These are phyloP conservation scores for Lignosus rhinocerotis DNA, from an alignment of 1,284 basidiomycete species.

Conservation along the genomic window DNA sequence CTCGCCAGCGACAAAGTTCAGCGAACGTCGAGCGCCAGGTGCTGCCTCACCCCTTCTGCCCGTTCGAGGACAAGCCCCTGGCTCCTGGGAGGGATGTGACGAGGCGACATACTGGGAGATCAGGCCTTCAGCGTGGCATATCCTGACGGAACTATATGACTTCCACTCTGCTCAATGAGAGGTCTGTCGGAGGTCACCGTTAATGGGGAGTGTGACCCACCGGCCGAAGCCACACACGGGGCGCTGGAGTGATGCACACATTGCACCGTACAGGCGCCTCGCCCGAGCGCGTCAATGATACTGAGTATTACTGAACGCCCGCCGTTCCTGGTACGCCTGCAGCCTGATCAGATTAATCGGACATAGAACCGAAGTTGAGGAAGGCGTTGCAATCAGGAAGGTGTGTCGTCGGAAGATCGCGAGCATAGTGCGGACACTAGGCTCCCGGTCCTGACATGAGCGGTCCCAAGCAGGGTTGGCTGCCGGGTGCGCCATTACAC, in stretches of 20 bases:
- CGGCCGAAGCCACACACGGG: background rate
- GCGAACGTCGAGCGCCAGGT: background rate
- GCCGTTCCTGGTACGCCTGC: background rate
- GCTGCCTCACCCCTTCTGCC: background rate
- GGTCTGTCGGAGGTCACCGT: background rate
- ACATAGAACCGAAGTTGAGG: background rate
- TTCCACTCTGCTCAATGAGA: constrained; percentile 7
- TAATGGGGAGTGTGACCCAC: background rate
- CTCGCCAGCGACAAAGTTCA: background rate
- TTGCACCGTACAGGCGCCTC: background rate
- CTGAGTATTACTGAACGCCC: background rate
- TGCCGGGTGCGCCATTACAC: background rate
- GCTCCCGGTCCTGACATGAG: background rate
- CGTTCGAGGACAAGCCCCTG: background rate
- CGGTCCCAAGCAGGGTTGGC: background rate
- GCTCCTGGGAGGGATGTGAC: background rate
- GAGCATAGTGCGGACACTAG: background rate
- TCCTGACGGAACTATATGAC: background rate
- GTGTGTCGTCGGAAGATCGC: background rate
- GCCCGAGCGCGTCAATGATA: background rate
- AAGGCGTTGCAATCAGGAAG: background rate
- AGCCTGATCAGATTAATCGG: background rate
- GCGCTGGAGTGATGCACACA: constrained; percentile 2
- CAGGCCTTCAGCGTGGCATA: background rate
- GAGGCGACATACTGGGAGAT: background rate